phyloP scores from a whole-genome alignment of 768 basidiomycete genomes.

The Boletus vinaceobasis region DNA sequence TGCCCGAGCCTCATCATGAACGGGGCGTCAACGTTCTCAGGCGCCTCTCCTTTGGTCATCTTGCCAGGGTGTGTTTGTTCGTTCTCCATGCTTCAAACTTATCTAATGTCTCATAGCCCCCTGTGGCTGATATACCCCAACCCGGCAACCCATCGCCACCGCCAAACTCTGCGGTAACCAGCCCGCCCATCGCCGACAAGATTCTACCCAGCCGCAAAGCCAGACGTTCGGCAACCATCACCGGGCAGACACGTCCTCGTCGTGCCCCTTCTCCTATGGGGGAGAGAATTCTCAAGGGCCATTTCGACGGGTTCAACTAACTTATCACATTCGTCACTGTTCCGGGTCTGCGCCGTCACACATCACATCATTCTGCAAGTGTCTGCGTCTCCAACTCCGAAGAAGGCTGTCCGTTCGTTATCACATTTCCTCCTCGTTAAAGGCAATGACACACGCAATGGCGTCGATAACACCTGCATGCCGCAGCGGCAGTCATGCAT shows the following conservation, averaged over 20 bases:
- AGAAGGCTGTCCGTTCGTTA: conserved; percentile 4
- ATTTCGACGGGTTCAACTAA: conserved; percentile 88
- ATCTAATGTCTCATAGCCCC: conserved; percentile 7
- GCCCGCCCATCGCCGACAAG: conserved; percentile 12
- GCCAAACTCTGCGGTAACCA: conserved; percentile 49
- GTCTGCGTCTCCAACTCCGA: background rate
- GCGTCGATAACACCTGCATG: conserved; percentile 11
- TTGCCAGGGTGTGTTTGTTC: conserved; percentile 49
- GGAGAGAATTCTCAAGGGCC: conserved; percentile 85
- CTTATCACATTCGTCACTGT: conserved; percentile 1
- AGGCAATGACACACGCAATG: conserved; percentile 5
- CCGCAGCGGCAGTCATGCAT: conserved; percentile 2
- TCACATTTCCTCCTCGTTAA: background rate
- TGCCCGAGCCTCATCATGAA: conserved; percentile 51
- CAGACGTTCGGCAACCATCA: conserved; percentile 60
- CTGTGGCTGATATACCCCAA: conserved; percentile 18
- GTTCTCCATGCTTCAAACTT: background rate
- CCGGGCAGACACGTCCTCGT: conserved; percentile 46
- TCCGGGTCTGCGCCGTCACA: background rate
- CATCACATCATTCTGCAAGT: conserved; percentile 7
- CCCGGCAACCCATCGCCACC: conserved; percentile 42
- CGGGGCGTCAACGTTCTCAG: conserved; percentile 70
- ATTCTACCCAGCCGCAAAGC: conserved; percentile 32
- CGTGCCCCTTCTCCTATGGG: conserved; percentile 87
- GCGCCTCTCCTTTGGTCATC: conserved; percentile 65